These are phyloP conservation scores for Anisodus acutangulus DNA, from an alignment of 257 asterid species.

Conservation along the genomic window DNA sequence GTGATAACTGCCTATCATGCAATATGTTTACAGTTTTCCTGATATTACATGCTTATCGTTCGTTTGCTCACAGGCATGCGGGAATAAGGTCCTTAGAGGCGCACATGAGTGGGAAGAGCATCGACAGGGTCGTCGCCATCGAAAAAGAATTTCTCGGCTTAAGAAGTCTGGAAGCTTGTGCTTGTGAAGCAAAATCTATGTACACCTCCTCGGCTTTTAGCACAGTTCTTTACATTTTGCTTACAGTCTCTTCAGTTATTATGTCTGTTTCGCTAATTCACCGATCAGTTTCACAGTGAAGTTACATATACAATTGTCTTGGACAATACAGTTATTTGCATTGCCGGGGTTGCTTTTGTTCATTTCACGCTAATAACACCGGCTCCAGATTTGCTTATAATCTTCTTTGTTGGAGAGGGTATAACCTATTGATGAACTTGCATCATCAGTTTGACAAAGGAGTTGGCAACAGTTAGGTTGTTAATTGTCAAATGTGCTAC, in stretches of 20 bases:
- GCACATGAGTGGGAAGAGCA: slow-evolving; percentile 93
- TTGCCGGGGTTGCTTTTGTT: background rate
- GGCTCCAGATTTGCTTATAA: too few species aligned
- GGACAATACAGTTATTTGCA: background rate
- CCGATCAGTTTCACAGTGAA: background rate
- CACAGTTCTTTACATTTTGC: background rate
- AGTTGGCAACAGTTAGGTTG: background rate
- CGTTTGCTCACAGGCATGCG: slow-evolving; percentile 65
- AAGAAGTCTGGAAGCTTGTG: slow-evolving; percentile 43
- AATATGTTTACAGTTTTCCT: background rate
- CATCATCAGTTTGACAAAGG: too few species aligned
- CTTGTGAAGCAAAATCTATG: background rate
- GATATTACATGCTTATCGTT: background rate
- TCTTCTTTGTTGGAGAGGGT: too few species aligned
- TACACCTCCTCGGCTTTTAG: background rate
- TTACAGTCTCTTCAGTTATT: background rate
- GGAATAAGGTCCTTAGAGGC: slow-evolving; percentile 83
- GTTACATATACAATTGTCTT: background rate
- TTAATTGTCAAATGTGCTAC: background rate
- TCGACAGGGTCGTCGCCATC: slow-evolving; percentile 72
- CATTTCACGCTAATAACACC: background rate
- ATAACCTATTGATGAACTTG: too few species aligned
- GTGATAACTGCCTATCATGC: background rate
- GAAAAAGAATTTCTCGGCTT: slow-evolving; percentile 72
- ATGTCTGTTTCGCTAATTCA: background rate